Percentiles rank a stretch among this genome's conserved stretches.
Conservation (phyloP, 257 asterid genomes). For the Solanum raphanifolium region DNA sequence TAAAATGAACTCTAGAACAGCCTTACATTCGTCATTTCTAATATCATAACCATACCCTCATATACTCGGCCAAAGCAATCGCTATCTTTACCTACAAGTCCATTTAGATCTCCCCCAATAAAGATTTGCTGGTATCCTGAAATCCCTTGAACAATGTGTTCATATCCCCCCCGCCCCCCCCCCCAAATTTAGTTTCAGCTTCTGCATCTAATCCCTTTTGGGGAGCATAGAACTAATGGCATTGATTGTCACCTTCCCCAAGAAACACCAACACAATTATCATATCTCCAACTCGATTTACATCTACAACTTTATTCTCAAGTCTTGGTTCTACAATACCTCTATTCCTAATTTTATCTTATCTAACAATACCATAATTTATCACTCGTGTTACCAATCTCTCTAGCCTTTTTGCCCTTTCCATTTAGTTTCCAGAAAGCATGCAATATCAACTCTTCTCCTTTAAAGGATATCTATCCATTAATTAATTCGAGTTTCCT, state of each 20-base stretch:
- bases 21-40: neutral
- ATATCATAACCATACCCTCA: neutral
- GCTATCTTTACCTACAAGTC: neutral
- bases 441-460: neutral
- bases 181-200: neutral
- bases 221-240: neutral
- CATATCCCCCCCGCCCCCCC: neutral
- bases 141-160: neutral
- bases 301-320: neutral
- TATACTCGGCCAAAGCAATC: neutral
- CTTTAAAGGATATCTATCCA: neutral
- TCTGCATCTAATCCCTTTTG: neutral
- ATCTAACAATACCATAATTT: neutral
- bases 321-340: neutral
- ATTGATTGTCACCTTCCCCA: neutral
- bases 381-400: neutral
- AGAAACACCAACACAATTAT: neutral
- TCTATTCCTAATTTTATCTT: neutral
- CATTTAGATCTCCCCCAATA: neutral
- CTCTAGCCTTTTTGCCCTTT: neutral
- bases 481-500: neutral
- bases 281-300: neutral
- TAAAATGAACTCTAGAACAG: neutral
- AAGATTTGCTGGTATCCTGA: neutral
- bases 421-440: neutral